phyloP scores from a whole-genome alignment of 805 yeast species.

The Starmerella scarabaei region DNA sequence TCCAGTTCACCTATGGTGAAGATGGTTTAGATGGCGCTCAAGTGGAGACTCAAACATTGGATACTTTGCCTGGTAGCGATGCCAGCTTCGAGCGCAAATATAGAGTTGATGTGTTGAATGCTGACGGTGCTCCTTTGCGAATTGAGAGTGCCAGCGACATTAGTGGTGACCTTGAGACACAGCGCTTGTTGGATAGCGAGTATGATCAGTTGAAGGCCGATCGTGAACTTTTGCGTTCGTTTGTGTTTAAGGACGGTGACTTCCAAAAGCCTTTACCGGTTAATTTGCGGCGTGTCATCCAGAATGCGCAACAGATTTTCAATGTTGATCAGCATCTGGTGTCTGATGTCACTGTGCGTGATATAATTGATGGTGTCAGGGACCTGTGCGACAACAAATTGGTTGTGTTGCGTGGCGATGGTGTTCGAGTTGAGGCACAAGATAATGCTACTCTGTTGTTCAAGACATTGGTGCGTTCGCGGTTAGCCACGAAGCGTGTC shows the following conservation, averaged over 20 bases:
- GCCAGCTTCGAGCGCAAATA: conserved; percentile 69
- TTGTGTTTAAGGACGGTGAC: conserved; percentile 85
- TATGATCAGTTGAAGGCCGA: conserved; percentile 65
- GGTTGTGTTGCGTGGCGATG: conserved; percentile 67
- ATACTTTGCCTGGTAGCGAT: conserved; percentile 89
- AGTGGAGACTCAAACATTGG: conserved; percentile 91
- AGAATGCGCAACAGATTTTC: conserved; percentile 95
- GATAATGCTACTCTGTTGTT: conserved; percentile 79
- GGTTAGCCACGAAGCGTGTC: conserved; percentile 81
- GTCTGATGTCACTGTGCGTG: conserved; percentile 75
- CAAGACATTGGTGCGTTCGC: conserved; percentile 84
- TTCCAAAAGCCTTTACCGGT: conserved; percentile 96
- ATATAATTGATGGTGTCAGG: conserved; percentile 60
- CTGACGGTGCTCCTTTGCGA: conserved; percentile 49
- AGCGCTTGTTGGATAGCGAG: conserved; percentile 69
- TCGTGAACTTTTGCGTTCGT: conserved; percentile 63
- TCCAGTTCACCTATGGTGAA: conserved; percentile 95
- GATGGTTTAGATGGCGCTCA: conserved; percentile 98
- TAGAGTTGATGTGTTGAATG: conserved; percentile 72
- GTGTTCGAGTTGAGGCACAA: conserved; percentile 74
- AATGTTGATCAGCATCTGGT: conserved; percentile 83
- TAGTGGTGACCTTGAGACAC: conserved; percentile 75
- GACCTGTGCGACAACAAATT: conserved; percentile 51
- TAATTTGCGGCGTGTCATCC: conserved; percentile 88
- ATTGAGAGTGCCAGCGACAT: conserved; percentile 86